Conservation (phyloP, 139 green algal genomes). For the Spirogloea muscicola region DNA sequence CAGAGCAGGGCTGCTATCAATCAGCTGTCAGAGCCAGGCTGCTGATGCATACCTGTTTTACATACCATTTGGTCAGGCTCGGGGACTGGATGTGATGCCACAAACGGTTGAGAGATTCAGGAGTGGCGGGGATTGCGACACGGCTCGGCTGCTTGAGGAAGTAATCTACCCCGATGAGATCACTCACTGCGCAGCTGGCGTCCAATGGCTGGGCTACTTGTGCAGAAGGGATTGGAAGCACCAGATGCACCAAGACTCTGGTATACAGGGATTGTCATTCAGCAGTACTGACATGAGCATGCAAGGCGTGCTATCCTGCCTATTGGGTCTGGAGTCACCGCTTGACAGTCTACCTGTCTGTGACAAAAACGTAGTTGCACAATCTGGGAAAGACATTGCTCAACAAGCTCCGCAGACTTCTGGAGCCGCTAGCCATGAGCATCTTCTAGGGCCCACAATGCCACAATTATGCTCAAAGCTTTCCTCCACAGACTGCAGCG, state of each 20-base stretch:
- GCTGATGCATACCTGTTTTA: no score
- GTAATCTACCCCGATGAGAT: constrained; percentile 86
- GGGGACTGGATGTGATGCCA: constrained; percentile 66
- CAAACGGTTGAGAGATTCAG: constrained; percentile 78
- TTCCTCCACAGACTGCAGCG: not conserved
- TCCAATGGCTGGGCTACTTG: constrained; percentile 71
- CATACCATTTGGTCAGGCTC: no score
- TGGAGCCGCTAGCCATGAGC: no score
- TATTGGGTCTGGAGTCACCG: no score
- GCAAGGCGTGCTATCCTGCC: not conserved
- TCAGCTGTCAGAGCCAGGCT: no score
- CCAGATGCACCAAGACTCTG: not conserved
- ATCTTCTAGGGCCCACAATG: no score
- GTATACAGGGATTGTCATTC: not conserved
- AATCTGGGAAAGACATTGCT: not conserved
- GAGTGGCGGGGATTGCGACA: constrained; percentile 57
- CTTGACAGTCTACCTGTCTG: no score
- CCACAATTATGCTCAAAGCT: no score
- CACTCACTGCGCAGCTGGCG: constrained; percentile 79
- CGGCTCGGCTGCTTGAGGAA: constrained; percentile 63
- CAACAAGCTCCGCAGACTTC: not conserved
- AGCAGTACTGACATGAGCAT: not conserved
- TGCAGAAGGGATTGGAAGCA: not conserved
- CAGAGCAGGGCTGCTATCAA: no score
- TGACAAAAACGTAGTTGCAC: no score